Conservation (phyloP, 306 rosid species). For the Heteromeles arbutifolia region DNA sequence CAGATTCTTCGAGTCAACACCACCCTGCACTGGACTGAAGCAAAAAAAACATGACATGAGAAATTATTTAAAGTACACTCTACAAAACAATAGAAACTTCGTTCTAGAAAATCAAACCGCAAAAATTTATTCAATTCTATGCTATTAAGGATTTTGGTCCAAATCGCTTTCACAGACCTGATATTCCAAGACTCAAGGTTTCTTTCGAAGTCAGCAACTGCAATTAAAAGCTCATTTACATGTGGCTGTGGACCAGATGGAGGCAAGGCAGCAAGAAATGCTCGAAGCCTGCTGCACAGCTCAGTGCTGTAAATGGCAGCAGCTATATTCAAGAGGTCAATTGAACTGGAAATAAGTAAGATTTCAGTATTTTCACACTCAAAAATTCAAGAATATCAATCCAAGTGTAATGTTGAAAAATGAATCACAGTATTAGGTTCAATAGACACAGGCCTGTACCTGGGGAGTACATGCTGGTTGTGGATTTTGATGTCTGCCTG, state of each 20-base stretch:
- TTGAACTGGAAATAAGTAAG: constrained; percentile 61
- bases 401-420: neutral
- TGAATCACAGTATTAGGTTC: neutral
- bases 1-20: constrained; percentile 70
- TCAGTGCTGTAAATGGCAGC: constrained; percentile 85
- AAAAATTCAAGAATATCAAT: neutral
- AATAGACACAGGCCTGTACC: constrained; percentile 35
- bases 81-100: neutral
- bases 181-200: constrained; percentile 80
- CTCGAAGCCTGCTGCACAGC: constrained; percentile 70
- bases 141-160: neutral
- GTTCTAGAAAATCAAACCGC: neutral
- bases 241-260: constrained; percentile 81
- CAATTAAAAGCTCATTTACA: constrained; percentile 77
- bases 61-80: neutral
- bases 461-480: constrained; percentile 75
- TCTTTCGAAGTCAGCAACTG: constrained; percentile 87
- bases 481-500: constrained; percentile 88
- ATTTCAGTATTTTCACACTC: constrained; percentile 20
- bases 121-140: neutral
- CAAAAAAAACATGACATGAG: constrained; percentile 23
- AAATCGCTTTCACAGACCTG: constrained; percentile 44
- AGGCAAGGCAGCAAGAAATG: constrained; percentile 84
- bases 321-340: constrained; percentile 80
- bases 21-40: constrained; percentile 69